Conservation (phyloP, 352 stramenopile genomes). For the Phytopythium boreale region DNA sequence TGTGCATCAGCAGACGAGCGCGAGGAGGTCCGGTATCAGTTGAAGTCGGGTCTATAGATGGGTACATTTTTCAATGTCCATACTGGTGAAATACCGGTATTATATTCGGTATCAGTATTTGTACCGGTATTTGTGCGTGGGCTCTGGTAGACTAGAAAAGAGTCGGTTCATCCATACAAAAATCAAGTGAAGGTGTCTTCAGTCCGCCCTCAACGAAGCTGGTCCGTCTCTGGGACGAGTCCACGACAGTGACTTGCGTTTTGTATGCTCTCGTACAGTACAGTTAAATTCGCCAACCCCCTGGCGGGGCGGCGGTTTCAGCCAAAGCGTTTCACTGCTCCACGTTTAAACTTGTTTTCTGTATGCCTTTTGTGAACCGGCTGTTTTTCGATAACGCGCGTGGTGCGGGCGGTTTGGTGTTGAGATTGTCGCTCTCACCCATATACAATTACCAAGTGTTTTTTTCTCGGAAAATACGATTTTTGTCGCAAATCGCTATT, state of each 20-base stretch:
- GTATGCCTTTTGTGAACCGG: neutral
- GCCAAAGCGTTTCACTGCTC: neutral
- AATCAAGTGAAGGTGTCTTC: neutral
- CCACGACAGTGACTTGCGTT: neutral
- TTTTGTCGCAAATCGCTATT: neutral
- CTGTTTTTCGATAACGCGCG: conserved; percentile 4
- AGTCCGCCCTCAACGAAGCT: neutral
- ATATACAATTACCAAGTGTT: neutral
- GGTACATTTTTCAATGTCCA: neutral
- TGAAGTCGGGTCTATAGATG: neutral
- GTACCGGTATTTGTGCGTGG: neutral
- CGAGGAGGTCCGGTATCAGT: neutral
- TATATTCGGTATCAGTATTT: no score
- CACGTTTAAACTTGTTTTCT: neutral
- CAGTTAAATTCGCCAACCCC: neutral
- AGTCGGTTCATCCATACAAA: conserved; percentile 1
- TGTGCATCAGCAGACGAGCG: no score
- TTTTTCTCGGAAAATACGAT: neutral
- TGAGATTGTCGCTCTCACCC: neutral
- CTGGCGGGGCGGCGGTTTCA: neutral
- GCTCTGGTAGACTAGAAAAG: neutral
- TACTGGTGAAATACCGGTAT: neutral
- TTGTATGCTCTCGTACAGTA: no score
- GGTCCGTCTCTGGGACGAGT: neutral
- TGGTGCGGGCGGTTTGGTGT: no score